A percentile compares a stretch with the other conserved stretches of the same genome.
These are phyloP conservation scores for Lentinula edodes DNA, from an alignment of 768 basidiomycete species.

Conservation along the genomic window DNA sequence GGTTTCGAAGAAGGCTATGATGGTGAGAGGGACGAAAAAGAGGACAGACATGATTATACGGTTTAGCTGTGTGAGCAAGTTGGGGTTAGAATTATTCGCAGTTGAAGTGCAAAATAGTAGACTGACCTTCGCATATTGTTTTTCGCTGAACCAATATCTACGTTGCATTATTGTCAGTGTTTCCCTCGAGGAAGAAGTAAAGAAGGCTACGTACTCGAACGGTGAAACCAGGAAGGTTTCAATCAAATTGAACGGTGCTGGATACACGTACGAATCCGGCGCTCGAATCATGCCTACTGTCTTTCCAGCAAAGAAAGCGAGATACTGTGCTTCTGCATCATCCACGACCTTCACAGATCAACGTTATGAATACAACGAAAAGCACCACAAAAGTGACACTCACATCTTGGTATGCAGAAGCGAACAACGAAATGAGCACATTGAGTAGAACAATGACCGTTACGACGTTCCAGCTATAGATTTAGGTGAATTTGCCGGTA, in stretches of 20 bases:
- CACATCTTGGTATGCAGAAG: constrained; percentile 87
- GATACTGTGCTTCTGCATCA: constrained; percentile 86
- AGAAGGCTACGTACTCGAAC: constrained; percentile 59
- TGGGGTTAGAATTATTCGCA: constrained; percentile 1
- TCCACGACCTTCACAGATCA: constrained; percentile 53
- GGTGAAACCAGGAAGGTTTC: constrained; percentile 80
- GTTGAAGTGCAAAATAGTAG: neutral
- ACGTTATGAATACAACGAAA: neutral
- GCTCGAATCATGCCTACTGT: constrained; percentile 81
- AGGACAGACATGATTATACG: constrained; percentile 68
- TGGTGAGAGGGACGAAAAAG: constrained; percentile 75
- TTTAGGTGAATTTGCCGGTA: constrained; percentile 4
- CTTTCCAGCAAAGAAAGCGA: constrained; percentile 87
- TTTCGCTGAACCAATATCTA: constrained; percentile 37
- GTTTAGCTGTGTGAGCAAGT: constrained; percentile 49
- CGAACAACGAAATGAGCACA: constrained; percentile 92
- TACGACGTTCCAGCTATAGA: constrained; percentile 70
- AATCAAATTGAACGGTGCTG: constrained; percentile 88
- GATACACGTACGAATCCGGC: constrained; percentile 82
- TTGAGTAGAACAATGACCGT: constrained; percentile 85
- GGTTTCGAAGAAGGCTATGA: constrained; percentile 76
- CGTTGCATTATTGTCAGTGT: constrained; percentile 15
- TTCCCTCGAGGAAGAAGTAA: neutral
- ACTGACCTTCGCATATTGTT: constrained; percentile 54
- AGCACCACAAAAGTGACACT: constrained; percentile 15